Evolutionary conservation across 1,284 basidiomycete species (phyloP).

Genomic region (Apiotrichum gamsii): DNA sequence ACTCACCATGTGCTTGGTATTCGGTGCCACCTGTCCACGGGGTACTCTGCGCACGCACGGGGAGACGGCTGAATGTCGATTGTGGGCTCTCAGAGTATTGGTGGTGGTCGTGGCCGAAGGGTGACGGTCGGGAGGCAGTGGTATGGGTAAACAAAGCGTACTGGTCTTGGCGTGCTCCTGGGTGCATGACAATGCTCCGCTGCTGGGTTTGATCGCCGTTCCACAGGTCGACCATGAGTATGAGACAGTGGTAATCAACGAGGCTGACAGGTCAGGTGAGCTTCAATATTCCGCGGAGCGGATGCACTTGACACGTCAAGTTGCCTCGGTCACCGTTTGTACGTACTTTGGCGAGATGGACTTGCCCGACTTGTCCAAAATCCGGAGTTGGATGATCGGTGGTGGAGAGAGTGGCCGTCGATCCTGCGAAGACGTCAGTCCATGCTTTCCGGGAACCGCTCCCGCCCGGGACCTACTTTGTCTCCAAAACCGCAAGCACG

Average conservation of each 20-base stretch:
- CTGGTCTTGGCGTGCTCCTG: conserved; percentile 45
- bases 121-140: conserved; percentile 2
- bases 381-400: conserved; percentile 55
- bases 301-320: too few relatives aligned
- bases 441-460: too few relatives aligned
- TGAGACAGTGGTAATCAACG: conserved; percentile 74
- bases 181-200: conserved; percentile 78
- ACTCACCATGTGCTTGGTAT: not conserved
- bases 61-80: not conserved
- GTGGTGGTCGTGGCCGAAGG: conserved; percentile 1
- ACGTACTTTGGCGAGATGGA: conserved; percentile 70
- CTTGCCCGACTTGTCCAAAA: conserved; percentile 52
- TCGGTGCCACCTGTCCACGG: conserved; percentile 1
- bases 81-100: conserved; percentile 1
- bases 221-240: conserved; percentile 84
- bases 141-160: conserved; percentile 16
- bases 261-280: conserved; percentile 2
- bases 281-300: not conserved
- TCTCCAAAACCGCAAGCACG: conserved; percentile 93
- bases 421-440: conserved; percentile 56
- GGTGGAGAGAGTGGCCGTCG: conserved; percentile 82
- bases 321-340: too few relatives aligned
- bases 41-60: not conserved
- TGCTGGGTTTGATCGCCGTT: conserved; percentile 70
- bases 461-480: conserved; percentile 52